Evolutionary conservation across 2,329 filamentous ascomycete species (phyloP).

Genomic region (Nemania serpens): DNA sequence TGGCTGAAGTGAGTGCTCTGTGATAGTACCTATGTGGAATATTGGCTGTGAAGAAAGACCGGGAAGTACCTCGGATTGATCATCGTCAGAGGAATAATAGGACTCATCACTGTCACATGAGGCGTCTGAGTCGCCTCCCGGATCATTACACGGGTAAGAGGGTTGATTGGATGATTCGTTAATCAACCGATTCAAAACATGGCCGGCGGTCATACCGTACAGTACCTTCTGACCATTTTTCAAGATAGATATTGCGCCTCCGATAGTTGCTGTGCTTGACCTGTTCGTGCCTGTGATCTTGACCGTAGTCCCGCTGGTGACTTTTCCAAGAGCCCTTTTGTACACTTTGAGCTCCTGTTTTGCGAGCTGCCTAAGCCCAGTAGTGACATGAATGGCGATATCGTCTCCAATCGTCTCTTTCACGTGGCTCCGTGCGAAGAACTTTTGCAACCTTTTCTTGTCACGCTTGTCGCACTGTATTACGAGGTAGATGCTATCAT

Average conservation of each 20-base stretch:
- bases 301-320: background rate
- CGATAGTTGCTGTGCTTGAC: slow-evolving; percentile 10
- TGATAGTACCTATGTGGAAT: slow-evolving; percentile 6
- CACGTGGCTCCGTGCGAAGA: slow-evolving; percentile 16
- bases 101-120: background rate
- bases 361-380: slow-evolving; percentile 12
- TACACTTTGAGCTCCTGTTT: slow-evolving; percentile 6
- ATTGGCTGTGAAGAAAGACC: background rate
- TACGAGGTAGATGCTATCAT: slow-evolving; percentile 10
- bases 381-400: slow-evolving; percentile 3
- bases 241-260: slow-evolving; percentile 6
- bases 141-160: background rate
- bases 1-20: slow-evolving; percentile 13
- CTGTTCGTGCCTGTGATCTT: background rate
- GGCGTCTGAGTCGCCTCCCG: background rate
- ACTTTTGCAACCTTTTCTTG: slow-evolving; percentile 10
- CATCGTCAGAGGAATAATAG: slow-evolving; percentile 2
- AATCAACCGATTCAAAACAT: slow-evolving; percentile 1
- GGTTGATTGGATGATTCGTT: background rate
- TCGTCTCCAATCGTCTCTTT: slow-evolving; percentile 12
- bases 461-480: slow-evolving; percentile 19
- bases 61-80: background rate
- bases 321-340: background rate
- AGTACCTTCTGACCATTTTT: background rate
- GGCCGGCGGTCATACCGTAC: slow-evolving; percentile 18